Evolutionary conservation across 169 alveolate species (phyloP).

Genomic region (Plasmodium billcollinsi): DNA sequence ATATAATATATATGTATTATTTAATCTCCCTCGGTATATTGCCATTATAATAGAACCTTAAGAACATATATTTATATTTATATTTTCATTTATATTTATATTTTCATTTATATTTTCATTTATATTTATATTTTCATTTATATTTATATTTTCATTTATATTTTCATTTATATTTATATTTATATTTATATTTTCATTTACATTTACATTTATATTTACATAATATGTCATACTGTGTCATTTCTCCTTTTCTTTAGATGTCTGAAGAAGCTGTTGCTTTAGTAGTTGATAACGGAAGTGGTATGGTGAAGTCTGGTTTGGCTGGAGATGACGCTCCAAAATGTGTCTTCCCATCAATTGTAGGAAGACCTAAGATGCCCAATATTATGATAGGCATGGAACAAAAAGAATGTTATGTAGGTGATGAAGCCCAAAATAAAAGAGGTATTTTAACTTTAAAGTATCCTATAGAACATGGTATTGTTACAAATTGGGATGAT

Average conservation of each 20-base stretch:
- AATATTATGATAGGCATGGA: conserved; percentile 98
- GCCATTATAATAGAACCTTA: background rate
- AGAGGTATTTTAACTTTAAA: conserved; percentile 97
- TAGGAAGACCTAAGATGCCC: conserved; percentile 97
- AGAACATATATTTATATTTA: conserved; percentile 6
- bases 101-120: no score
- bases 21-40: no score
- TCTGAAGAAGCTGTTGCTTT: conserved; percentile 89
- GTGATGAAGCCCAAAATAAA: conserved; percentile 99
- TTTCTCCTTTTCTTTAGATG: conserved; percentile 8
- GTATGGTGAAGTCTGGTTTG: conserved; percentile 99
- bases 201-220: background rate
- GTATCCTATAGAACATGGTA: conserved; percentile 99
- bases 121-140: no score
- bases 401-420: conserved; percentile 97
- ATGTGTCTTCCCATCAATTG: conserved; percentile 98
- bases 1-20: no score
- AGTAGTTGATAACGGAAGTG: conserved; percentile 99
- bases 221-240: no score
- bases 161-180: background rate
- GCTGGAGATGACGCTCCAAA: conserved; percentile 99
- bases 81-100: background rate
- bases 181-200: no score
- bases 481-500: conserved; percentile 99
- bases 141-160: no score